Conservation (phyloP, 768 basidiomycete genomes). For the Coprinopsis sp. region DNA sequence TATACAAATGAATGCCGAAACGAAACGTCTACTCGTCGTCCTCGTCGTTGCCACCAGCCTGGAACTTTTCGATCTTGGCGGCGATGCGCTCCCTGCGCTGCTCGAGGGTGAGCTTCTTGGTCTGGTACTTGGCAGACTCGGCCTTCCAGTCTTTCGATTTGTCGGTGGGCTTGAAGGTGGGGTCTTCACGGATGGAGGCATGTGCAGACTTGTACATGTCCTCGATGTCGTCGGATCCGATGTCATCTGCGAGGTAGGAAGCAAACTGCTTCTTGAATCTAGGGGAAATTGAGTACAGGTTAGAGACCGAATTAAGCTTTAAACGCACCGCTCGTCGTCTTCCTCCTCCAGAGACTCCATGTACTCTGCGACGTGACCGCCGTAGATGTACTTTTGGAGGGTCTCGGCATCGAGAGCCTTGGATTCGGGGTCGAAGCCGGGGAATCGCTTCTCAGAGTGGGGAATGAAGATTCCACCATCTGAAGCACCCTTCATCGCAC, state of each 20-base stretch:
- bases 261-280: constrained; percentile 99
- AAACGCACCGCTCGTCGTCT: constrained; percentile 85
- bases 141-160: constrained; percentile 91
- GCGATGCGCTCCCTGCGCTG: constrained; percentile 80
- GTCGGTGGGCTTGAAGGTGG: constrained; percentile 82
- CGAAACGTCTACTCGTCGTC: constrained; percentile 56
- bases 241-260: constrained; percentile 89
- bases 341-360: constrained; percentile 99
- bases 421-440: constrained; percentile 89
- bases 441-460: constrained; percentile 97
- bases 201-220: constrained; percentile 93
- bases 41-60: constrained; percentile 55
- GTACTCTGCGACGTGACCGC: constrained; percentile 98
- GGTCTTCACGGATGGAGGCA: constrained; percentile 94
- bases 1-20: constrained; percentile 12
- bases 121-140: constrained; percentile 71
- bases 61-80: constrained; percentile 87
- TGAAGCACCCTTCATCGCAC: constrained; percentile 96
- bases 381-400: constrained; percentile 96
- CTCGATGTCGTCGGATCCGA: constrained; percentile 96
- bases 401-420: constrained; percentile 93
- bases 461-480: constrained; percentile 98
- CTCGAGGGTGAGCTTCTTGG: constrained; percentile 62
- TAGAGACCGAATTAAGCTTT: constrained; percentile 3
- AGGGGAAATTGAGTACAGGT: constrained; percentile 7